Base-by-base conservation (phyloP, 2,329 filamentous ascomycete genomes). In the Colletotrichum liaoningense region DNA sequence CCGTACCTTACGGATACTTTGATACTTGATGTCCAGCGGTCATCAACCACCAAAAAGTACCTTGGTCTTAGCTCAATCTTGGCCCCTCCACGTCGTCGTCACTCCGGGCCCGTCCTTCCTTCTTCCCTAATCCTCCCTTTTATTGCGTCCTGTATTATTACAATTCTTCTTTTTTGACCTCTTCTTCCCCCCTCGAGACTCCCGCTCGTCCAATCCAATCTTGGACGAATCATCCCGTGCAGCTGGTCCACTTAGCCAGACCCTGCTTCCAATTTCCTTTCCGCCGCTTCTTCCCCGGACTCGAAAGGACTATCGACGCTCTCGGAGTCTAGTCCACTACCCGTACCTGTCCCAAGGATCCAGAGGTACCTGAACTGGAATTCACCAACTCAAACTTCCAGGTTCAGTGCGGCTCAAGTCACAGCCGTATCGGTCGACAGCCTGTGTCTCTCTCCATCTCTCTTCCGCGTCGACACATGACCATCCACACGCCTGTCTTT, bases 251-350 rank as follows among this genome's bases (percentile, higher is more conserved):
- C 60, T 57, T 22, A 19, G 19, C 55, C 33, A 64, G 60, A 22
- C 42, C 54, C 56, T 69, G 38, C 33, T 55, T 62, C 55, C 54
- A 64, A 64, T 73, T 60, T 65, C 70, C 26, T 35, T 49, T 24
- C 42, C n/a, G 30, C 38, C 60, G 22, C 57, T 68, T 26, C 62
- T 73, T 73, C 67, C 67, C 67, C 67, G 24, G 71, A 73, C 71
- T 73, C 46, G 70, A 19, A 67, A 70, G 60, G 26, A 73, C 49
- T 59, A 54, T 52, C 60, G 55, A 38, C 33, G 22, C 35, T 59
- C 52, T 49, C 42, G 16, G 19, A 49, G 42, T 49, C 42, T 49
- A 42, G 38, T 42, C 38, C 38, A 42, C 38, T 35, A 35, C 33
- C 33, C 33, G 33, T 35, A 35, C 11, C 33, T n/a, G 19, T 49